Base-by-base conservation (phyloP, 2,329 filamentous ascomycete genomes). In the Trichophyton schoenleinii region DNA sequence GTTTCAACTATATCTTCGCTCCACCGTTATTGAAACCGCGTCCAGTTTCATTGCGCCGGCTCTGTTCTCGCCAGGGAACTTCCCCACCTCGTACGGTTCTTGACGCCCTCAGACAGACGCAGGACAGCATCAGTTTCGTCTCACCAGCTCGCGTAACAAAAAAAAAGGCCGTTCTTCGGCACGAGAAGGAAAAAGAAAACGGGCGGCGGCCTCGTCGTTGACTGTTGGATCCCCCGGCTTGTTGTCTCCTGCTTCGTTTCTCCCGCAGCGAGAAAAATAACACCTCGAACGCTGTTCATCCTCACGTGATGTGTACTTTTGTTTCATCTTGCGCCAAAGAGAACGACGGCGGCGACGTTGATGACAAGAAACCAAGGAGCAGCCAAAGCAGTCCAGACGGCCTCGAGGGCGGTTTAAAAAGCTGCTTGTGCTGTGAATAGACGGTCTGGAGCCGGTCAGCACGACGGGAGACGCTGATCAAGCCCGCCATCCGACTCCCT, bases 271-370 rank as follows among this genome's bases (percentile, higher is more conserved):
- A 20, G n/a, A 48, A 22, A 25, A 48, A 48, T 6, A n/a, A n/a
- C 11, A 34, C 52, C 28, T 34, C 52, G 28, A 55, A 52, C 18
- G 34, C 34, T 15, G 48, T n/a, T 31, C 28, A 55, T 15, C 22
- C 52, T 34, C 52, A 55, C 52, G 52, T 55, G 52, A 55, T 20
- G 46, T 5, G 46, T 36, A 59, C 9, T 18, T 18, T 18, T 18
- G 57, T 58, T 58, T 58, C 57, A 58, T 55, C 28, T 55, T 55
- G 52, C 52, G 52, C 52, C 28, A 55, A 44, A 18, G 6, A 44
- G 41, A 44, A 18, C 25, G 11, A 18, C 36, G 41, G 8, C 44
- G 44, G 20, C 46, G 46, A 49, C 20, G 22, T 48, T 28, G 46
- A 28, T 4, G 22, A 13, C 20, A 15, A 15, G 9, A 11, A 31